phyloP scores from a whole-genome alignment of 495 filamentous ascomycete species.

The Neurospora sp. region DNA sequence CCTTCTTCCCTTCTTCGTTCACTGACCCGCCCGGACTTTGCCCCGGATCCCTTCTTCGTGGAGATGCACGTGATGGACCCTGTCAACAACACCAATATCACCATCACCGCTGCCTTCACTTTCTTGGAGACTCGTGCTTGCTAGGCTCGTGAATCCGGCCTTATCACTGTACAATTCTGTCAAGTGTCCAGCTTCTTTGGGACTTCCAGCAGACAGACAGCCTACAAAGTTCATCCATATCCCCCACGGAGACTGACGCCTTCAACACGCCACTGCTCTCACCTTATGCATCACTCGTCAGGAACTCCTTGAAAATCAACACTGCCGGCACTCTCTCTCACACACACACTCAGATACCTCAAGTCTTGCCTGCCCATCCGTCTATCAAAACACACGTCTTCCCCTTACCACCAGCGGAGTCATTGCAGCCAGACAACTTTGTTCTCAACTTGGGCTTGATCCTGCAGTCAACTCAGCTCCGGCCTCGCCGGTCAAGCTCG shows the following conservation, averaged over 20 bases:
- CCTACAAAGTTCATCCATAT: background rate
- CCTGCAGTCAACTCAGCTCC: conserved; percentile 4
- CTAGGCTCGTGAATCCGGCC: background rate
- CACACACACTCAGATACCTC: background rate
- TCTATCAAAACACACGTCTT: background rate
- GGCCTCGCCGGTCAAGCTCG: background rate
- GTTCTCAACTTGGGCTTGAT: conserved; percentile 4
- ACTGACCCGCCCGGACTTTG: background rate
- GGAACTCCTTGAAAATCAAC: background rate
- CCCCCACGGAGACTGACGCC: background rate
- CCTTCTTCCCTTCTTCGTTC: background rate
- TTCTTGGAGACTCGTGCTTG: background rate
- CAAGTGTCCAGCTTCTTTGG: background rate
- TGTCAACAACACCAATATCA: background rate
- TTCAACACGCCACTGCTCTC: background rate
- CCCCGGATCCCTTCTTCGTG: background rate
- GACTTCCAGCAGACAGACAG: background rate
- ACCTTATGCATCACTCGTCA: background rate
- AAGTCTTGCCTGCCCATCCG: background rate
- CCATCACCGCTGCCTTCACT: background rate
- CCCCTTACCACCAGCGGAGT: background rate
- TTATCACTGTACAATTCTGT: background rate
- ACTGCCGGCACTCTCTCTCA: background rate
- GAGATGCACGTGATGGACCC: background rate
- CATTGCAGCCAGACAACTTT: background rate